Percentiles rank a stretch among this genome's conserved stretches.
phyloP scores from a whole-genome alignment of 345 rosid species.

The Aquilaria malaccensis region DNA sequence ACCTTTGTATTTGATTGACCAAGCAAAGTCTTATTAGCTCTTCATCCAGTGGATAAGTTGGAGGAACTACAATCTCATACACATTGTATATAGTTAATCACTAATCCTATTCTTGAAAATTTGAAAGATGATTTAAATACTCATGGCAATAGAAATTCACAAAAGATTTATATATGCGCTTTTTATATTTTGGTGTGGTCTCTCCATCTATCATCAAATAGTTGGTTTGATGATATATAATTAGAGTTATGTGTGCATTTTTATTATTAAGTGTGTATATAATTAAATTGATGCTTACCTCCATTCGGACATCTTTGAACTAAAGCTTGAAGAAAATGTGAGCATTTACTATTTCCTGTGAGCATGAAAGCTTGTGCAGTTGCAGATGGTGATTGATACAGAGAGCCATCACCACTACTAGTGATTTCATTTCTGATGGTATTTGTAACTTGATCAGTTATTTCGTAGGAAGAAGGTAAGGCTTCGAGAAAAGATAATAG shows the following conservation, averaged over 20 bases:
- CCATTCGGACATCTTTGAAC: slow-evolving; percentile 30
- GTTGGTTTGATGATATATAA: too few species aligned
- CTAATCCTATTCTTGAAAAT: too few species aligned
- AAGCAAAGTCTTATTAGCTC: slow-evolving; percentile 42
- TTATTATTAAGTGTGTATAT: too few species aligned
- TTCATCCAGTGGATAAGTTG: slow-evolving; percentile 40
- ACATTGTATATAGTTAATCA: too few species aligned
- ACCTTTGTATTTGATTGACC: slow-evolving; percentile 36
- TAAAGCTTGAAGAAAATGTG: slow-evolving; percentile 40
- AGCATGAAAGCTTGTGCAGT: slow-evolving; percentile 56
- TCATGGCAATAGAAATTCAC: too few species aligned
- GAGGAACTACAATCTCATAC: slow-evolving; percentile 29
- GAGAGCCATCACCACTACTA: slow-evolving; percentile 31
- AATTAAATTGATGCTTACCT: slow-evolving; percentile 23
- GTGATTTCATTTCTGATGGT: slow-evolving; percentile 15
- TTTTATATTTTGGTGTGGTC: too few species aligned
- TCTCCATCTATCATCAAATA: too few species aligned
- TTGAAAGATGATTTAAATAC: too few species aligned
- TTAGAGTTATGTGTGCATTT: too few species aligned
- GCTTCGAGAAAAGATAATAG: slow-evolving; percentile 47
- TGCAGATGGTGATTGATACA: slow-evolving; percentile 64
- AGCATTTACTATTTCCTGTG: slow-evolving; percentile 35
- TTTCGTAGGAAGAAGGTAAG: slow-evolving; percentile 17
- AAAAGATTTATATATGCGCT: too few species aligned
- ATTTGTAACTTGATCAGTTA: neutral